Evolutionary conservation across 805 yeast species (phyloP).

Genomic region (Wickerhamiella hasegawae): DNA sequence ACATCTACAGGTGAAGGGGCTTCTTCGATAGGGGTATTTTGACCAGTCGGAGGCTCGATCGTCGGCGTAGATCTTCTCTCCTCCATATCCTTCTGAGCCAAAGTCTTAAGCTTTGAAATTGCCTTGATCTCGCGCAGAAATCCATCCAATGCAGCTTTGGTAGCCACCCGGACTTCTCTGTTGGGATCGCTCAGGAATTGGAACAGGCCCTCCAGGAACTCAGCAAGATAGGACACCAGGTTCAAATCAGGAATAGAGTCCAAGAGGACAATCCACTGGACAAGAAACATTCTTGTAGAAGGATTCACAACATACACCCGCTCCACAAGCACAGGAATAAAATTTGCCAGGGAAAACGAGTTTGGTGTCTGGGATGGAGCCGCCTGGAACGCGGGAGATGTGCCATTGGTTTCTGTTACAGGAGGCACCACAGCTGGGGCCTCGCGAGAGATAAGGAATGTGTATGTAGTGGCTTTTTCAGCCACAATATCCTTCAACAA

Average conservation of each 20-base stretch:
- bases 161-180: constrained; percentile 73
- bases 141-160: constrained; percentile 58
- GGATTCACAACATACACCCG: constrained; percentile 88
- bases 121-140: constrained; percentile 68
- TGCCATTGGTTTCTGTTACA: constrained; percentile 36
- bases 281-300: constrained; percentile 76
- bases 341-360: constrained; percentile 68
- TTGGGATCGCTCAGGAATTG: constrained; percentile 69
- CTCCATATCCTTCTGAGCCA: constrained; percentile 10
- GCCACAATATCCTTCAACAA: constrained; percentile 87
- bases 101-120: constrained; percentile 47
- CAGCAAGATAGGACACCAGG: constrained; percentile 71
- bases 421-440: constrained; percentile 38
- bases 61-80: no score
- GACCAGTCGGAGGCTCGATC: no score
- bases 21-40: background rate
- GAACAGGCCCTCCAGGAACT: constrained; percentile 71
- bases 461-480: constrained; percentile 81
- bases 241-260: constrained; percentile 89
- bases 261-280: constrained; percentile 84
- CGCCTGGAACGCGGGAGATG: constrained; percentile 17
- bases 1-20: background rate
- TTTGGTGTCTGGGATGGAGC: constrained; percentile 30
- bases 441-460: constrained; percentile 42
- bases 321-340: constrained; percentile 82